Base-by-base conservation (phyloP, 768 basidiomycete species). In the Holtermanniella nyarrowii region DNA sequence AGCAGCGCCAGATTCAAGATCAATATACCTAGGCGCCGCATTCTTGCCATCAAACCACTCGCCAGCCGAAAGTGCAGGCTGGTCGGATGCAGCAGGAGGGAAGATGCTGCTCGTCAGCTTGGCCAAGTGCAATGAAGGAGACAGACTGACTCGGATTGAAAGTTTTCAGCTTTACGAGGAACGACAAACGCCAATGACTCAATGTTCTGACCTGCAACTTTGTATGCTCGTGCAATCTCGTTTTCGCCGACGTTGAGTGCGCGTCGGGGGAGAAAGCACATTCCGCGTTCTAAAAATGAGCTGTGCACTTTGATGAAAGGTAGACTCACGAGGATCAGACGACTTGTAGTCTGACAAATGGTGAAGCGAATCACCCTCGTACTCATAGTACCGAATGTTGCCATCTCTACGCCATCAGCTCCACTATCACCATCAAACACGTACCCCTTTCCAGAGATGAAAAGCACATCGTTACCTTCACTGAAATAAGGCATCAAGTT, bases 401-500 rank as follows among this genome's bases (percentile, higher is more conserved):
- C 93, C 93, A 64, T 99, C 93, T 39, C 88, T 87, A 65, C 26
- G 42, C n/a, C 49, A 45, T 20, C 26, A 52, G 14, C 14, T 18
- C 43, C 42, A 27, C 16, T 23, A 26, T 23, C 18, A 44, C 20
- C 31, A 22, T 3, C 26, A 54, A 13, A 18, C 18, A 68, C 76
- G 52, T 56, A 86, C 85, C 88, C 89, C 73, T 93, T 93, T 46
- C 90, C 88, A 71, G 87, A 88, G 53, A 88, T 76, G 79, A 89
- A 88, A 41, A 90, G 74, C 49, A 95, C 85, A 59, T 86, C 85
- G 70, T 93, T 96, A 60, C 70, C 72, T 26, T 93, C 90, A 40
- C 80, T 82, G 83, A 88, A 97, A 81, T 95, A 95, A 1, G 93
- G 93, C 90, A 97, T 97, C 41, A 91, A 70, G 10, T 93, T 88